Conservation (phyloP, 345 rosid species). For the Gossypium mustelinum region DNA sequence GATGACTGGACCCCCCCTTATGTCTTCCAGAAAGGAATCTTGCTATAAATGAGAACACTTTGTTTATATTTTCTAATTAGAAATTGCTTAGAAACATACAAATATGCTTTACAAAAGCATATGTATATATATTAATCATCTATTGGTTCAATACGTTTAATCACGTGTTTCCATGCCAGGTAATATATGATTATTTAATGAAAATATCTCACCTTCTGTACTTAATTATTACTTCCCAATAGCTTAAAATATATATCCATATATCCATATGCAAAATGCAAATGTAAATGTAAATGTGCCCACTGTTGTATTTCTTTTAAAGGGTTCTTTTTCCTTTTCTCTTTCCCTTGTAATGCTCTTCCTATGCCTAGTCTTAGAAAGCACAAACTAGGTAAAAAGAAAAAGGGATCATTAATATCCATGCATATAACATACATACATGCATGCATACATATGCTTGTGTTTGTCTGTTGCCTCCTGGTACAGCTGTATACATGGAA, state of each 20-base stretch:
- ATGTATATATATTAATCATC: not conserved
- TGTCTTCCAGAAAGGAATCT: conserved; percentile 7
- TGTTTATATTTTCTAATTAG: not conserved
- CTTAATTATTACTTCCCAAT: not conserved
- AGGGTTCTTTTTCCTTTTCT: no score
- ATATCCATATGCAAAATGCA: not conserved
- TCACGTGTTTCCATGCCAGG: not conserved
- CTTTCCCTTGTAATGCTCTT: no score
- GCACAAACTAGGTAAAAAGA: not conserved
- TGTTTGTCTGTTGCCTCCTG: not conserved
- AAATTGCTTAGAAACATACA: not conserved
- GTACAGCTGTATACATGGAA: conserved; percentile 16
- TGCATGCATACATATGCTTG: conserved; percentile 14
- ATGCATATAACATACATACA: not conserved
- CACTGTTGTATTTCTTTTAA: no score
- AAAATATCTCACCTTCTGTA: not conserved
- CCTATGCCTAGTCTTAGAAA: no score
- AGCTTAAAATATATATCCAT: not conserved
- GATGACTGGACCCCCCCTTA: not conserved
- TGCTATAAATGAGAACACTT: not conserved
- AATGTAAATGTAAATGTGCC: not conserved
- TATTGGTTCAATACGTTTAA: not conserved
- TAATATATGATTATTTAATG: not conserved
- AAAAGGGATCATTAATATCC: not conserved
- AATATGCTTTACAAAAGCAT: conserved; percentile 2